Evolutionary conservation across 345 rosid species (phyloP), one percentile per base, ranked within the genome.

Genomic region (Linum usitatissimum): DNA sequence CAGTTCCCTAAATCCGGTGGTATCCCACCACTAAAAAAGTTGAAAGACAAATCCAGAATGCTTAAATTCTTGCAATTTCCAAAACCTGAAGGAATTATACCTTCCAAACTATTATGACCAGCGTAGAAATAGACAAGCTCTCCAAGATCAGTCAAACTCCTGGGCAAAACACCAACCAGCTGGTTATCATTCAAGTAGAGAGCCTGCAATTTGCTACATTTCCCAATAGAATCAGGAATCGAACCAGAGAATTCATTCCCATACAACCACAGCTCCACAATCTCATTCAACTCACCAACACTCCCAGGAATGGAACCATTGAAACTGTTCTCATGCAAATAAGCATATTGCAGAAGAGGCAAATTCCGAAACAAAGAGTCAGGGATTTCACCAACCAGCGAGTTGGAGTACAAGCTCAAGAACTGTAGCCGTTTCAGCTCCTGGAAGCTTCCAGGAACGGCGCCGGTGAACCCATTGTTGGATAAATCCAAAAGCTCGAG

Each of bases 221-320:
- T 75, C 56, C 91, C 91, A 55, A 86, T 70, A 7, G 91, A 76
- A 57, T 78, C 84, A 0, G 96, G 91, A 64, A 91, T 74, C 49
- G 70, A 59, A 53, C 94, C 96, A n/a, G 88, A 78, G 0, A 91
- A 66, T 28, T 58, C 62, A 68, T 91, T 91, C 38, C 66, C 34
- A 70, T 31, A 45, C 38, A 91, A 19, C 71, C 75, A 61, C 1
- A 91, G 70, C 18, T 42, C 66, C 53, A 18, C 2, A 49, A 79
- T 28, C 62, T 81, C 70, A 40, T 62, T 75, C 82, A 80, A 65
- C 42, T 78, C 62, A 2, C 96, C 84, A 12, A 88, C 70, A 72
- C 77, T 84, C 15, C 54, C 36, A 17, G 91, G 91, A 56, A 91
- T 80, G n/a, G 83, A 68, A 67, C 97, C 90, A 23, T 30, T 86